Base-by-base conservation (phyloP, 495 filamentous ascomycete species). In the Penicillium malachiteum region DNA sequence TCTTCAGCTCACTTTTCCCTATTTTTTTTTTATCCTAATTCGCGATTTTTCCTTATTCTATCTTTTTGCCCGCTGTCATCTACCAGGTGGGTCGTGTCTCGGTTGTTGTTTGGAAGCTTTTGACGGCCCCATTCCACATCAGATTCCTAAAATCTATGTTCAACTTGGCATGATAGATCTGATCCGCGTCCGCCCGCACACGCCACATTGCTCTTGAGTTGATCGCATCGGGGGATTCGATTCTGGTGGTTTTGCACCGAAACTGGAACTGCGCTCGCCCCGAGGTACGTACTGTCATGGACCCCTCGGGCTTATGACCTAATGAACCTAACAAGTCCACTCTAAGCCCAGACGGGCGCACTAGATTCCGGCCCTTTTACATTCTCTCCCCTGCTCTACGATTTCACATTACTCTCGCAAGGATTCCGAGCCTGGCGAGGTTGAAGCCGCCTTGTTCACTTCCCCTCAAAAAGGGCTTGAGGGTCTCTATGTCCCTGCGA, bases 401-500 rank as follows among this genome's bases (percentile, higher is more conserved):
- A 60, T 14, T 50, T 49, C 55, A 61, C 61, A 60, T 60, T 61
- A 32, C 57, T 57, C 52, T 45, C 54, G 50, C 50, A 14, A 14
- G 56, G 50, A 52, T 62, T 59, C 53, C 56, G 9, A 35, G 48
- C 51, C 44, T 33, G 47, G 57, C 38, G 30, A 34, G 49, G 54
- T 33, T 46, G 21, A n/a, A 13, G 9, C 53, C 30, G n/a, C 38
- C 42, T 54, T 46, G 17, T 21, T 52, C 18, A 41, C 42, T 45
- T 34, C 30, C 45, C 35, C 58, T 61, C 64, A 49, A 55, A n/a
- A 64, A 67, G 66, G 64, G 64, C 56, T 67, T 37, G 54, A 47
- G 62, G 60, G 52, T 63, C 60, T 26, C 59, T 55, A 71, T 72
- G 67, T 65, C 41, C 21, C 62, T 67, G 59, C 63, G 64, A 56